Conservation (phyloP, 2,329 filamentous ascomycete genomes). For the Penicillium paneum region DNA sequence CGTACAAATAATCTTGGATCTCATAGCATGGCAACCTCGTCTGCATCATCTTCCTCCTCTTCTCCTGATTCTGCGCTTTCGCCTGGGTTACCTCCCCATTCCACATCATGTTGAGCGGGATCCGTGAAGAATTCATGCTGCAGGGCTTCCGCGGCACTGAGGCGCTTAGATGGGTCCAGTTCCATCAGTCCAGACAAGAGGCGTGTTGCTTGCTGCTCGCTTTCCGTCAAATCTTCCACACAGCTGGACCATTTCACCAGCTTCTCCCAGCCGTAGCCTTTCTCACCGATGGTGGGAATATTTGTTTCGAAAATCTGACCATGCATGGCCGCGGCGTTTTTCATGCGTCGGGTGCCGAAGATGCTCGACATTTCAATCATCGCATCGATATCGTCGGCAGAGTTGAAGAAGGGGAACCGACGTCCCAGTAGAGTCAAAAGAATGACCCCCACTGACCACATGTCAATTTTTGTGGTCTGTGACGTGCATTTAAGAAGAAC, state of each 20-base stretch:
- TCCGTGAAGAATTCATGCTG: conserved; percentile 46
- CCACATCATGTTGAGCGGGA: conserved; percentile 40
- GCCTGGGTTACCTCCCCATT: conserved; percentile 39
- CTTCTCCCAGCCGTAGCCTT: conserved; percentile 84
- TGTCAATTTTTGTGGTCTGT: conserved; percentile 89
- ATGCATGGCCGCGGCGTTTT: conserved; percentile 74
- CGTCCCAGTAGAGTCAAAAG: conserved; percentile 88
- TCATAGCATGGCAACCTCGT: conserved; percentile 41
- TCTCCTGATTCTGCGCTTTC: conserved; percentile 36
- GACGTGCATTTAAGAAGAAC: conserved; percentile 96
- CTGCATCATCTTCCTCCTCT: conserved; percentile 36
- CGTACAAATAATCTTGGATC: conserved; percentile 17
- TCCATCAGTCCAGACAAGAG: conserved; percentile 45
- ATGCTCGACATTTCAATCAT: conserved; percentile 97
- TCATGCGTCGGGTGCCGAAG: conserved; percentile 84
- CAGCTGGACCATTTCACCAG: conserved; percentile 94
- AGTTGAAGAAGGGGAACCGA: conserved; percentile 98
- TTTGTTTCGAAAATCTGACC: conserved; percentile 90
- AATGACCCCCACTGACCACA: conserved; percentile 97
- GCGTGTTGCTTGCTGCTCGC: conserved; percentile 46
- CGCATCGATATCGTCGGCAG: conserved; percentile 94
- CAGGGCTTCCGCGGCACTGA: conserved; percentile 44
- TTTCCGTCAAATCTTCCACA: conserved; percentile 57
- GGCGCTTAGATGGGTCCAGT: conserved; percentile 43
- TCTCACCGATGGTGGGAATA: conserved; percentile 82